phyloP scores from a whole-genome alignment of 2,329 filamentous ascomycete genomes.

The Pseudocercospora eumusae region DNA sequence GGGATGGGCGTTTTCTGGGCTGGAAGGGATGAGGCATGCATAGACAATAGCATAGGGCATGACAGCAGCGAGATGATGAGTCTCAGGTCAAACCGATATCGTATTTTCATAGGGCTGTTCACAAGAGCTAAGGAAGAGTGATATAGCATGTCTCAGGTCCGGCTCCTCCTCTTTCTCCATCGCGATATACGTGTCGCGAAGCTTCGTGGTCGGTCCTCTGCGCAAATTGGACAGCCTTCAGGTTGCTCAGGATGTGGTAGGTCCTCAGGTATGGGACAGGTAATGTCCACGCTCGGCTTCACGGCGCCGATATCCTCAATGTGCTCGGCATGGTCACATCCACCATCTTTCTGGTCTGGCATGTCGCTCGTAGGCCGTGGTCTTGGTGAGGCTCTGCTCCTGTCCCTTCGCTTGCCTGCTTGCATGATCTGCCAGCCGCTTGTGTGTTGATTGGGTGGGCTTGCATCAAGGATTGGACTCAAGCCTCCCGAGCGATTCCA shows the following conservation, averaged over 20 bases:
- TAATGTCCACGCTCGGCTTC: not conserved
- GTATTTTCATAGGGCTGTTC: not conserved
- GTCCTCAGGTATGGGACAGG: conserved; percentile 10
- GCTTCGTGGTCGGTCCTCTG: conserved; percentile 31
- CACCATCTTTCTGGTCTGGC: conserved; percentile 9
- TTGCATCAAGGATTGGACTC: conserved; percentile 36
- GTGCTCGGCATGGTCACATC: not conserved
- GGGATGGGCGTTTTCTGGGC: not conserved
- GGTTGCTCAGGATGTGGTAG: conserved; percentile 30
- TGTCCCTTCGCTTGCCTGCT: conserved; percentile 4
- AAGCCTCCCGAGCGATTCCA: conserved; percentile 32
- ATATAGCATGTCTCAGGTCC: not conserved
- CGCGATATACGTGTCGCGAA: conserved; percentile 22
- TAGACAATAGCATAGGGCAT: not conserved
- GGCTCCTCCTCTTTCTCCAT: conserved; percentile 6
- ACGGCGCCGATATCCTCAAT: not conserved
- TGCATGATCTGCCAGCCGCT: conserved; percentile 9
- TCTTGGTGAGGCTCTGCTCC: conserved; percentile 7
- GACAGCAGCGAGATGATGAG: not conserved
- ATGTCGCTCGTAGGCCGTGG: not conserved
- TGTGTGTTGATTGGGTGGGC: conserved; percentile 29
- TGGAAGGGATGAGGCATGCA: too few relatives aligned
- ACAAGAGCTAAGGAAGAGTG: not conserved
- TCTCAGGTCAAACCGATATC: not conserved
- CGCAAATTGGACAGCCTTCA: conserved; percentile 33